A percentile compares a stretch with the other conserved stretches of the same genome.
Conservation (phyloP, 768 basidiomycete genomes). For the Steccherinum ochraceum region DNA sequence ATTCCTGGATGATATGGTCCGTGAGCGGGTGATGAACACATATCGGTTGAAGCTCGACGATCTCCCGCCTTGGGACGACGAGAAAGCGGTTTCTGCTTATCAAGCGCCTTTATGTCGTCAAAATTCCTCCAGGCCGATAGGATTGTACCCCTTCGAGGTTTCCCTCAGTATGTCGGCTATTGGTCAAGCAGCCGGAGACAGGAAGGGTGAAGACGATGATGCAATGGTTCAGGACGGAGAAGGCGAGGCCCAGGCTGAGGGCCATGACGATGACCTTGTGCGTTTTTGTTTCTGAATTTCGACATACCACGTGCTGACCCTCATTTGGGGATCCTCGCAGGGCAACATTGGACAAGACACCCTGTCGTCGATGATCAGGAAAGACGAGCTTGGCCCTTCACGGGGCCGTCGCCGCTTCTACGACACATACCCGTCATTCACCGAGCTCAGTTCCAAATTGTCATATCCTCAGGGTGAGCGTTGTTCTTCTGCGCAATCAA, state of each 20-base stretch:
- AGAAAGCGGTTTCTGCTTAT: conserved; percentile 33
- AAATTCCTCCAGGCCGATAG: conserved; percentile 26
- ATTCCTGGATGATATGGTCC: conserved; percentile 35
- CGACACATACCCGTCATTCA: conserved; percentile 32
- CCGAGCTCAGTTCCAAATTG: conserved; percentile 41
- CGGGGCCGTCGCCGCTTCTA: conserved; percentile 53
- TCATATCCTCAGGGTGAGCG: conserved; percentile 54
- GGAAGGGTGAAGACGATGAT: background rate
- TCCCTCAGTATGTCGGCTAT: background rate
- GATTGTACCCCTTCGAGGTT: conserved; percentile 1
- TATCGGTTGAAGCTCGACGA: conserved; percentile 44
- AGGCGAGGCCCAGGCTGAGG: background rate
- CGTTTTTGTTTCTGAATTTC: background rate
- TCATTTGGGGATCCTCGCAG: conserved; percentile 26
- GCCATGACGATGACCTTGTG: conserved; percentile 10
- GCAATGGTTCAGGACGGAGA: background rate
- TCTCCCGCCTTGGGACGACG: conserved; percentile 46
- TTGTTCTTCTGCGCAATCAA: conserved; percentile 7
- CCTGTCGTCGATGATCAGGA: conserved; percentile 64
- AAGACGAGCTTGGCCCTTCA: conserved; percentile 58
- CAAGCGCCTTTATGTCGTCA: conserved; percentile 48
- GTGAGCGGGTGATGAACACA: conserved; percentile 38
- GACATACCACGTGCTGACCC: background rate
- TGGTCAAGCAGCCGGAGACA: background rate
- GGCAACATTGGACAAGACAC: conserved; percentile 71